phyloP scores from a whole-genome alignment of 495 filamentous ascomycete species.

The Talaromyces stipitatus region DNA sequence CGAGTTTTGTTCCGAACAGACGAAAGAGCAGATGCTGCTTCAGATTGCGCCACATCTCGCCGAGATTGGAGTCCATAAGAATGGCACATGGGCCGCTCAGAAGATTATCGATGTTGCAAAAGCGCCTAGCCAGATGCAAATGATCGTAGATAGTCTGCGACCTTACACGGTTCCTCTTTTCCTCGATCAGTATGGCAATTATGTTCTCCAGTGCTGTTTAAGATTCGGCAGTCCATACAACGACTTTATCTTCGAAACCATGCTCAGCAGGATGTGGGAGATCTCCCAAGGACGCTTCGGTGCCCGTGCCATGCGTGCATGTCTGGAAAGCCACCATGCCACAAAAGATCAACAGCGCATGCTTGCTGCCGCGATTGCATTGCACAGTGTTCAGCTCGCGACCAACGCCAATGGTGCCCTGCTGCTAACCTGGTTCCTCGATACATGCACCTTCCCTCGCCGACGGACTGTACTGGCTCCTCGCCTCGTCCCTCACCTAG shows the following conservation, averaged over 20 bases:
- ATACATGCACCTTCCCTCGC: constrained; percentile 93
- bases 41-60: constrained; percentile 88
- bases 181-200: constrained; percentile 97
- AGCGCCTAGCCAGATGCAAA: constrained; percentile 70
- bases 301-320: constrained; percentile 92
- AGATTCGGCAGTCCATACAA: constrained; percentile 85
- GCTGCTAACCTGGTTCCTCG: constrained; percentile 93
- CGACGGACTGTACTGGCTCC: constrained; percentile 89
- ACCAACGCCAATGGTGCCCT: constrained; percentile 95
- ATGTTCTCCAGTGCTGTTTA: constrained; percentile 91
- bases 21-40: constrained; percentile 84
- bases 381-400: constrained; percentile 93
- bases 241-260: constrained; percentile 95
- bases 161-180: constrained; percentile 85
- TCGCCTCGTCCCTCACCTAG: constrained; percentile 88
- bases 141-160: constrained; percentile 75
- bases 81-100: constrained; percentile 97
- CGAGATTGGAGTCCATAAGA: constrained; percentile 97
- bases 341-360: constrained; percentile 93
- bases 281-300: constrained; percentile 89
- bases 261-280: constrained; percentile 94
- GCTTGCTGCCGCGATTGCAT: constrained; percentile 87
- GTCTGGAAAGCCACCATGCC: constrained; percentile 90
- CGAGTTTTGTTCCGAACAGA: constrained; percentile 84
- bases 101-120: constrained; percentile 97